These are phyloP conservation scores for Echinochloa phyllopogon DNA, from an alignment of 176 grass and related monocot genomes.

Conservation along the genomic window DNA sequence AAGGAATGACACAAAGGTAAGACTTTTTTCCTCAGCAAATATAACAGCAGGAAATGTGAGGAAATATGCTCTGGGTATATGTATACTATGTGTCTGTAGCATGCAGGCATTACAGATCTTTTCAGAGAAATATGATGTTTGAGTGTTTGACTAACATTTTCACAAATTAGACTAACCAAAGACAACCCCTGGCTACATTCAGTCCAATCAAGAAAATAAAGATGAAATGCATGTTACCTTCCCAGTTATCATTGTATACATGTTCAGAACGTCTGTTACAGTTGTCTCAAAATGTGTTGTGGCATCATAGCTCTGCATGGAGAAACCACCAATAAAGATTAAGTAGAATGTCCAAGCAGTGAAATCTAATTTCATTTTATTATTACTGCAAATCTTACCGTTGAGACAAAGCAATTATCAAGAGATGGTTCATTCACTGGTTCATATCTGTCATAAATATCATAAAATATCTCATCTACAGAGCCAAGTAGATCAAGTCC, in stretches of 20 bases:
- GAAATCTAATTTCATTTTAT: constrained; percentile 23
- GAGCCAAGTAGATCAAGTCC: constrained; percentile 84
- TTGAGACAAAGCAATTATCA: constrained; percentile 92
- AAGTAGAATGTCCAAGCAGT: not conserved
- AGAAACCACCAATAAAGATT: constrained; percentile 44
- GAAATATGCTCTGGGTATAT: not conserved
- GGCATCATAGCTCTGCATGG: constrained; percentile 86
- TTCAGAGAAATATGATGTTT: not conserved
- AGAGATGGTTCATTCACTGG: constrained; percentile 86
- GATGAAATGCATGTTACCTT: constrained; percentile 56
- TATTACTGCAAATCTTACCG: constrained; percentile 49
- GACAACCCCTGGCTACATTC: not conserved
- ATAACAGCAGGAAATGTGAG: not conserved
- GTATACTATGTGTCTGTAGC: not conserved
- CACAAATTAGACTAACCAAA: not conserved
- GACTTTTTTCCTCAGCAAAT: not conserved
- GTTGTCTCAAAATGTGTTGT: constrained; percentile 97
- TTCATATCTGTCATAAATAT: constrained; percentile 86
- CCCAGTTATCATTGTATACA: constrained; percentile 89
- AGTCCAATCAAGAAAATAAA: constrained; percentile 1
- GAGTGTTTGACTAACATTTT: not conserved
- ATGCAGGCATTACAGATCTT: not conserved
- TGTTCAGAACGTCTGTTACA: constrained; percentile 79
- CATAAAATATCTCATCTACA: constrained; percentile 90
- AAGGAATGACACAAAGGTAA: not conserved